Evolutionary conservation across 208 protist species (phyloP).

Genomic region (Crithidia bombi): DNA sequence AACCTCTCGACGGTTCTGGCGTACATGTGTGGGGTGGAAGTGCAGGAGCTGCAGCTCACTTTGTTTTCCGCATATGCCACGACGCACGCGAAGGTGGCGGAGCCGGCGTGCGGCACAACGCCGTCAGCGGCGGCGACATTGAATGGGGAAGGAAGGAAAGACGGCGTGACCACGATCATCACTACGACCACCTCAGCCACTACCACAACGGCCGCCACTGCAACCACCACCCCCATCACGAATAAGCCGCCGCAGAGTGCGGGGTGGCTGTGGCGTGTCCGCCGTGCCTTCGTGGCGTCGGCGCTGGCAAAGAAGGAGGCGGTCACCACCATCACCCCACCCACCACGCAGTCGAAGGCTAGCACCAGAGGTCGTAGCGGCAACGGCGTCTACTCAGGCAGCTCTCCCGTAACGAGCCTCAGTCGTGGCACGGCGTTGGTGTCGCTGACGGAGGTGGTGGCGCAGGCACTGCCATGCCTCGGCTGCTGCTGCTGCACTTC

Average conservation of each 20-base stretch:
- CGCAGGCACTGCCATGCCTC: constrained; percentile 15
- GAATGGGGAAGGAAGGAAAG: not conserved
- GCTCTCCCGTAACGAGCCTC: not conserved
- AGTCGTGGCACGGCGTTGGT: not conserved
- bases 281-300: not conserved
- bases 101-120: not conserved
- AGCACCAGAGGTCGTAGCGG: too few relatives aligned
- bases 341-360: not conserved
- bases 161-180: not conserved
- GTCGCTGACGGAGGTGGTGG: constrained; percentile 16
- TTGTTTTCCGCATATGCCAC: not conserved
- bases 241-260: constrained; percentile 11
- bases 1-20: constrained; percentile 15
- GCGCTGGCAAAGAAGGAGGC: not conserved
- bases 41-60: constrained; percentile 14
- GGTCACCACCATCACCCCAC: not conserved
- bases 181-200: too few relatives aligned
- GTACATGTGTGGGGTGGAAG: constrained; percentile 15
- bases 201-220: too few relatives aligned
- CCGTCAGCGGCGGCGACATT: not conserved
- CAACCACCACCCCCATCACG: not conserved
- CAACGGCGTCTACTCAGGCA: too few relatives aligned
- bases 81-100: not conserved
- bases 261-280: constrained; percentile 12
- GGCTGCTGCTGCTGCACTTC: not conserved